Percentiles rank a stretch among this genome's conserved stretches.
phyloP scores from a whole-genome alignment of 139 green algal species.

The Chlorella sp. region DNA sequence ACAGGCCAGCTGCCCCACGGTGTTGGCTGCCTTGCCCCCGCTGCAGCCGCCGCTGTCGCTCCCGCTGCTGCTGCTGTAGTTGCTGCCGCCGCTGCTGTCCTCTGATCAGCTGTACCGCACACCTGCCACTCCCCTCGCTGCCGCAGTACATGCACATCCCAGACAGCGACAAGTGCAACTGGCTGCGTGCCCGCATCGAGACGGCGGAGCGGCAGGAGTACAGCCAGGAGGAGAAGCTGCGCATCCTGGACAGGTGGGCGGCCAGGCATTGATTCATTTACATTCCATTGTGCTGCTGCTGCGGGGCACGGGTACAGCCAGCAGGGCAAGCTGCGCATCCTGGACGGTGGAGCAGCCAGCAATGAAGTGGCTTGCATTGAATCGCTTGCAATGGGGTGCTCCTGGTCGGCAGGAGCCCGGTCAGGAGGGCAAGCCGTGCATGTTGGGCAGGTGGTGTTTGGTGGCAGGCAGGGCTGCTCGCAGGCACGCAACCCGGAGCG shows the following conservation, averaged over 20 bases:
- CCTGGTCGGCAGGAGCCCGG: conserved; percentile 46
- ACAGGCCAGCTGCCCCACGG: neutral
- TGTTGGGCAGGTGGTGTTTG: conserved; percentile 96
- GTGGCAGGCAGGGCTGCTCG: neutral
- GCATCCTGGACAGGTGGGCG: conserved; percentile 96
- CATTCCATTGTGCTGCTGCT: no score
- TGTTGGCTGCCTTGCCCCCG: neutral
- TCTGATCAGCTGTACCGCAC: no score
- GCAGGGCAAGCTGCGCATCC: no score
- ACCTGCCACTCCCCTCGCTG: neutral
- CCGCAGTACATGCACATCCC: conserved; percentile 99
- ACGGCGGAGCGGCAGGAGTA: conserved; percentile 56
- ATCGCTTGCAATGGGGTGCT: no score
- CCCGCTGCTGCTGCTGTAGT: no score
- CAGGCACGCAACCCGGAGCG: no score
- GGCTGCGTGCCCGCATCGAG: conserved; percentile 92
- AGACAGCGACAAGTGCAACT: conserved; percentile 95
- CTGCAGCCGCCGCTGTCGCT: no score
- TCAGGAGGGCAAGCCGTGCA: conserved; percentile 80
- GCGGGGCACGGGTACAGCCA: no score
- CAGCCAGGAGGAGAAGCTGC: conserved; percentile 75
- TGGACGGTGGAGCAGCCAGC: no score
- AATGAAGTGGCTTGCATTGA: no score
- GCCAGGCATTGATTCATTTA: no score
- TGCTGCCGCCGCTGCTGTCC: no score